phyloP scores from a whole-genome alignment of 306 rosid species.

The Inga oerstediana region DNA sequence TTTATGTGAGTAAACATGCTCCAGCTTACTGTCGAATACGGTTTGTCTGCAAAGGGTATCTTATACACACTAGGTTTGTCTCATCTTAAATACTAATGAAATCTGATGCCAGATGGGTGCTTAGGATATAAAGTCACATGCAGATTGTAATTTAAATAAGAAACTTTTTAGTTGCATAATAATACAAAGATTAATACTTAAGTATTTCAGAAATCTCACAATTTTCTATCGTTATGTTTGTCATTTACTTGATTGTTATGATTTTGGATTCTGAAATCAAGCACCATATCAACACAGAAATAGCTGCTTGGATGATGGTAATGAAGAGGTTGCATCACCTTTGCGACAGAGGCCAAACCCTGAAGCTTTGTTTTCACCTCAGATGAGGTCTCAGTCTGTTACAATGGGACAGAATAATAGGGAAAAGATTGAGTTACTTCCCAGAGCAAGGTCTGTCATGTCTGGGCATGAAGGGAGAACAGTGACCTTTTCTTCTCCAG shows the following conservation, averaged over 20 bases:
- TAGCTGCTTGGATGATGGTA: conserved; percentile 41
- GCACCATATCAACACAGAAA: conserved; percentile 46
- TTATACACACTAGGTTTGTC: conserved; percentile 66
- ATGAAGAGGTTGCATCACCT: conserved; percentile 44
- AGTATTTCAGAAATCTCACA: conserved; percentile 19
- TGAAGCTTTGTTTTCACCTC: conserved; percentile 28
- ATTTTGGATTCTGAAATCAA: conserved; percentile 42
- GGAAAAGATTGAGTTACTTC: conserved; percentile 45
- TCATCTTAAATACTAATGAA: conserved; percentile 7
- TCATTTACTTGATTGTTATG: conserved; percentile 14
- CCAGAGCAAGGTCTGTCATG: conserved; percentile 52
- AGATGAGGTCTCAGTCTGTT: conserved; percentile 57
- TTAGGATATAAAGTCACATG: background rate
- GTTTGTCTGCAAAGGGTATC: conserved; percentile 83
- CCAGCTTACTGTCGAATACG: conserved; percentile 67
- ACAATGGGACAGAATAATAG: conserved; percentile 35
- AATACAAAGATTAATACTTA: conserved; percentile 2
- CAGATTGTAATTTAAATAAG: background rate
- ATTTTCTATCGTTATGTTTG: conserved; percentile 1
- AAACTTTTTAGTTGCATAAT: conserved; percentile 14
- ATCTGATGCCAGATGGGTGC: background rate
- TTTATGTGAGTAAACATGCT: conserved; percentile 69
- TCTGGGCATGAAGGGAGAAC: conserved; percentile 36
- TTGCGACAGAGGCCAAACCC: conserved; percentile 47
- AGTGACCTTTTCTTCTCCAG: conserved; percentile 45